phyloP scores from a whole-genome alignment of 805 yeast genomes.

The Wickerhamomyces chaumierensis region DNA sequence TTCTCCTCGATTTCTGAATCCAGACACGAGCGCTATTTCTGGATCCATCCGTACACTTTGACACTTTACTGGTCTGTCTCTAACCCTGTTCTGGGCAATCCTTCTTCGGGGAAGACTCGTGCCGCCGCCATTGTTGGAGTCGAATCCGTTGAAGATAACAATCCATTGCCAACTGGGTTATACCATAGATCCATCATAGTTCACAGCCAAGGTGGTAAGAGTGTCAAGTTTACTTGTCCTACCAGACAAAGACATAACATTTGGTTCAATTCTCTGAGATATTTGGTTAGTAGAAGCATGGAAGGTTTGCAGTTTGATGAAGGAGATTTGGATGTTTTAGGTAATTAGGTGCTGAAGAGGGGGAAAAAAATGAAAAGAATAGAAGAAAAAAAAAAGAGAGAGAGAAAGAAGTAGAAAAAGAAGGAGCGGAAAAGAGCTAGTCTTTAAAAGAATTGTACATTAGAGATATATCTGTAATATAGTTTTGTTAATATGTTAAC shows the following conservation, averaged over 20 bases:
- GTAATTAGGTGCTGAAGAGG: no score
- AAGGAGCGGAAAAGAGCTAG: no score
- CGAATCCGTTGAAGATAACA: slow-evolving; percentile 70
- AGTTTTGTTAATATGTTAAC: no score
- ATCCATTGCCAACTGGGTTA: slow-evolving; percentile 82
- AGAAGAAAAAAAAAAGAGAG: no score
- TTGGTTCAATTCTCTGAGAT: slow-evolving; percentile 80
- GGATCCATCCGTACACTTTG: slow-evolving; percentile 92
- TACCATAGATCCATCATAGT: slow-evolving; percentile 77
- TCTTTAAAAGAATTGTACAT: no score
- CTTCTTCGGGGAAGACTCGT: slow-evolving; percentile 53
- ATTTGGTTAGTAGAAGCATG: slow-evolving; percentile 54
- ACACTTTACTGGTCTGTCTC: slow-evolving; percentile 82
- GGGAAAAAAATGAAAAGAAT: no score
- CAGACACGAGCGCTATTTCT: slow-evolving; percentile 86
- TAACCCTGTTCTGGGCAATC: slow-evolving; percentile 67
- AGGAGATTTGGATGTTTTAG: slow-evolving; percentile 5
- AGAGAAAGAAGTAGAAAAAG: no score
- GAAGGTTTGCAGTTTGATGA: slow-evolving; percentile 41
- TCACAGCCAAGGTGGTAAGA: slow-evolving; percentile 42
- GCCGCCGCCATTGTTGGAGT: slow-evolving; percentile 75
- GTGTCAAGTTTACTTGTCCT: slow-evolving; percentile 75
- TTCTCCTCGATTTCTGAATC: slow-evolving; percentile 60
- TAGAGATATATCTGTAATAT: no score
- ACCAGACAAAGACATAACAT: slow-evolving; percentile 80